phyloP scores from a whole-genome alignment of 2,329 filamentous ascomycete species.

The Colletotrichum sp. region DNA sequence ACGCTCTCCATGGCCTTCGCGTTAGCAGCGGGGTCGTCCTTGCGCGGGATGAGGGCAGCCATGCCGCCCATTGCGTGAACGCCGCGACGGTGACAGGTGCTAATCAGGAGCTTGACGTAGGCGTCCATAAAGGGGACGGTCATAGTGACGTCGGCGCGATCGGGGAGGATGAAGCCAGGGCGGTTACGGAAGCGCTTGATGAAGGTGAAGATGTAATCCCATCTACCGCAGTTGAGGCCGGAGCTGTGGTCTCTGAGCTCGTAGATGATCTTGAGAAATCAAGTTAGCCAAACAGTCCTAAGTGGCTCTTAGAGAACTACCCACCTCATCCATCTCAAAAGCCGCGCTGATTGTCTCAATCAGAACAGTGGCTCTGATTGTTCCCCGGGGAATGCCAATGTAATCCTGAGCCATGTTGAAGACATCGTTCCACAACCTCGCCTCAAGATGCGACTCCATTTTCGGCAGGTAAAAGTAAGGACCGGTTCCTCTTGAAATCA shows the following conservation, averaged over 20 bases:
- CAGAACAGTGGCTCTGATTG: slow-evolving; percentile 84
- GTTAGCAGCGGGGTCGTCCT: slow-evolving; percentile 82
- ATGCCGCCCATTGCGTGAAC: slow-evolving; percentile 94
- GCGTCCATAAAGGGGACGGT: slow-evolving; percentile 92
- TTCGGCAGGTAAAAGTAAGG: slow-evolving; percentile 93
- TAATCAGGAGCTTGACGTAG: slow-evolving; percentile 85
- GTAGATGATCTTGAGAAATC: slow-evolving; percentile 73
- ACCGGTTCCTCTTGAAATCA: slow-evolving; percentile 76
- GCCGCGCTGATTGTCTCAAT: slow-evolving; percentile 92
- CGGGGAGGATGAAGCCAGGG: slow-evolving; percentile 84
- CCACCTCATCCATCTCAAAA: slow-evolving; percentile 86
- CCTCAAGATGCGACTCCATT: slow-evolving; percentile 92
- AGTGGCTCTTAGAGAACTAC: rapidly evolving
- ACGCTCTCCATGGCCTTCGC: slow-evolving; percentile 87
- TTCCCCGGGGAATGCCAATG: slow-evolving; percentile 80
- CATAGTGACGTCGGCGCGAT: slow-evolving; percentile 85
- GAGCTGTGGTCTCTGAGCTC: slow-evolving; percentile 89
- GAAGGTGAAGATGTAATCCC: slow-evolving; percentile 95
- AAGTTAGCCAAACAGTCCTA: background rate
- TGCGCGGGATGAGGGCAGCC: slow-evolving; percentile 93
- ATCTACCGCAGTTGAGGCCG: slow-evolving; percentile 89
- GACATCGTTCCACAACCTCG: slow-evolving; percentile 88
- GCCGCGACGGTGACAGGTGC: slow-evolving; percentile 87
- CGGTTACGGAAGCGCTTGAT: slow-evolving; percentile 96
- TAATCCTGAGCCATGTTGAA: slow-evolving; percentile 91